Conservation (phyloP, 2,329 filamentous ascomycete species). For the Alternaria longipes region DNA sequence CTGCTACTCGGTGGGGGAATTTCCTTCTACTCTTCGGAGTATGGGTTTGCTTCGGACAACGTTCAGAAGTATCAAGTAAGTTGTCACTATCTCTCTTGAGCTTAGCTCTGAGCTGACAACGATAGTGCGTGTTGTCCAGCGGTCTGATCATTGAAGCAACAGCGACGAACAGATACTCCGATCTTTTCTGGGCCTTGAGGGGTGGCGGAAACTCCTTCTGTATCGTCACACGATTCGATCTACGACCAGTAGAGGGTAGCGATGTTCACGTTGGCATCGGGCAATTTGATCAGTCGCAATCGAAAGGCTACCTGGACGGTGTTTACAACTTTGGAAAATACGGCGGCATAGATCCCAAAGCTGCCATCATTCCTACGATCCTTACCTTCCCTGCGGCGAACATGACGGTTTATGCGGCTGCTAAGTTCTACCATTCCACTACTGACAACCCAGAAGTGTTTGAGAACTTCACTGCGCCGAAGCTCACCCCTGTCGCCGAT, state of each 20-base stretch:
- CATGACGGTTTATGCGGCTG: slow-evolving; percentile 26
- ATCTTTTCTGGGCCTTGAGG: slow-evolving; percentile 46
- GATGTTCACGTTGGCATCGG: slow-evolving; percentile 25
- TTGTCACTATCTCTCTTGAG: not conserved
- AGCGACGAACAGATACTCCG: slow-evolving; percentile 32
- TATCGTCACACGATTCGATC: slow-evolving; percentile 30
- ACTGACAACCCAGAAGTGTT: slow-evolving; percentile 21
- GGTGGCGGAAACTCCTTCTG: slow-evolving; percentile 41
- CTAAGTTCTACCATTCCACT: slow-evolving; percentile 32
- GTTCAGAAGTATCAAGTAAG: slow-evolving; percentile 34
- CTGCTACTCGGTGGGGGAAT: slow-evolving; percentile 39
- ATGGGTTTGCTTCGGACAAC: slow-evolving; percentile 32
- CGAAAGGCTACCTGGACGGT: slow-evolving; percentile 28
- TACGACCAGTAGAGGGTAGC: slow-evolving; percentile 18
- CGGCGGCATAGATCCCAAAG: slow-evolving; percentile 28
- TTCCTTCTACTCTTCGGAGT: slow-evolving; percentile 30
- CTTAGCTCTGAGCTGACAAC: not conserved
- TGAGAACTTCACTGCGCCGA: slow-evolving; percentile 34
- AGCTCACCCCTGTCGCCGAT: slow-evolving; percentile 24
- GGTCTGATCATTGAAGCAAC: slow-evolving; percentile 35
- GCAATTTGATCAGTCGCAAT: slow-evolving; percentile 24
- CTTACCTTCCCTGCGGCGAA: slow-evolving; percentile 22
- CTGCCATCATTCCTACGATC: slow-evolving; percentile 33
- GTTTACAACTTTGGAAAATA: slow-evolving; percentile 32
- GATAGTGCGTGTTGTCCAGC: slow-evolving; percentile 34